Evolutionary conservation across 2,329 filamentous ascomycete species (phyloP).

Genomic region (Hypoxylon sp.): DNA sequence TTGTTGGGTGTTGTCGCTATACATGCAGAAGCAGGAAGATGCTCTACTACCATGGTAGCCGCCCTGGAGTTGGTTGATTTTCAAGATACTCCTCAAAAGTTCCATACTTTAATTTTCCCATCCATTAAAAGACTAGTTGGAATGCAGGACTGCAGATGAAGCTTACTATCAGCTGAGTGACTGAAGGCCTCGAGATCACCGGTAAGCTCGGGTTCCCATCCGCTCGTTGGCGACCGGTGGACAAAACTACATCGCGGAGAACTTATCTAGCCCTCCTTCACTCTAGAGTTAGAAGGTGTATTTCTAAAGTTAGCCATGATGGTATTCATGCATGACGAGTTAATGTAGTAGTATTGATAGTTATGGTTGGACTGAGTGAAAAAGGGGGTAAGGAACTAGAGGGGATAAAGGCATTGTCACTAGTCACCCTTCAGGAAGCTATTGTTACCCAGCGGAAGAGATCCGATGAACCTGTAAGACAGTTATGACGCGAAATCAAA

Average conservation of each 20-base stretch:
- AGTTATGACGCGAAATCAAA: constrained; percentile 3
- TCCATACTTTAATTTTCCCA: constrained; percentile 9
- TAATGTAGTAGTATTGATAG: constrained; percentile 4
- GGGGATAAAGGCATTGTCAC: constrained; percentile 8
- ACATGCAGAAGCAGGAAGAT: constrained; percentile 11
- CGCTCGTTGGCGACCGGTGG: constrained; percentile 1
- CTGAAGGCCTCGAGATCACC: constrained; percentile 1
- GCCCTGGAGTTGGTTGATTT: background rate
- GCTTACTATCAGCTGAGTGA: constrained; percentile 39
- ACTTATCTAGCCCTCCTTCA: constrained; percentile 21
- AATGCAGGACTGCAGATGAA: constrained; percentile 26
- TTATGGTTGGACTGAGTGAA: background rate
- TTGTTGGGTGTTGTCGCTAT: constrained; percentile 2
- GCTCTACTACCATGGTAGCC: constrained; percentile 1
- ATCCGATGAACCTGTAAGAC: constrained; percentile 4
- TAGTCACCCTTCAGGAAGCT: constrained; percentile 1
- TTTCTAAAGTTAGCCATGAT: constrained; percentile 3
- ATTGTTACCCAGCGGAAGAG: constrained; percentile 9
- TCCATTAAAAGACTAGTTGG: constrained; percentile 9
- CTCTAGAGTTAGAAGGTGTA: constrained; percentile 16
- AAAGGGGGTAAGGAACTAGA: constrained; percentile 20
- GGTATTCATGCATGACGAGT: constrained; percentile 3
- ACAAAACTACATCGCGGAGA: background rate
- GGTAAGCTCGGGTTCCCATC: constrained; percentile 15
- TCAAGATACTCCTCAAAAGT: constrained; percentile 13